Evolutionary conservation across 106 monocot genomes (phyloP).

Genomic region (Acorus calamus): DNA sequence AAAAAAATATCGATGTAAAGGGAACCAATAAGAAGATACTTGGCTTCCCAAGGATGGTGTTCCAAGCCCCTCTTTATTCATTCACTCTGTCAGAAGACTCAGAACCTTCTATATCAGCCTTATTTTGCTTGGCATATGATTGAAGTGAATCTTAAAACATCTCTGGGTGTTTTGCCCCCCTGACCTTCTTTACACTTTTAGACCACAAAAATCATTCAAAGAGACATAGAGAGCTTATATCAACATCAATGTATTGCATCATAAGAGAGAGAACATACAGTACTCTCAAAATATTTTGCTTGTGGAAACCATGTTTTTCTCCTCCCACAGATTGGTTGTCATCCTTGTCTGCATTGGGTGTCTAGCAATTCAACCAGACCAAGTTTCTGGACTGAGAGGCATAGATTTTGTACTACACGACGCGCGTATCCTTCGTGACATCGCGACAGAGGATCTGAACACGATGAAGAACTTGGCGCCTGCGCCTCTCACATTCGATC

Average conservation of each 20-base stretch:
- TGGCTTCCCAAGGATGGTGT: conserved; percentile 58
- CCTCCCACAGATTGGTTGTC: not conserved
- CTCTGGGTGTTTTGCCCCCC: conserved; percentile 27
- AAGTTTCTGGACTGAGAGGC: conserved; percentile 8
- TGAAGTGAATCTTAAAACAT: conserved; percentile 44
- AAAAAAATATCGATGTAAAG: not conserved
- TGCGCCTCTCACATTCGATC: conserved; percentile 1
- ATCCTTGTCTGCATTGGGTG: conserved; percentile 10
- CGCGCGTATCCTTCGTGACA: not conserved
- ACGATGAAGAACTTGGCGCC: not conserved
- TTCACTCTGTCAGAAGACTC: conserved; percentile 26
- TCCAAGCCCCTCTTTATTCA: conserved; percentile 45
- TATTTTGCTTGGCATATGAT: conserved; percentile 44
- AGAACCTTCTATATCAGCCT: conserved; percentile 81
- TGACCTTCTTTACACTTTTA: conserved; percentile 21
- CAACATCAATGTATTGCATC: not conserved
- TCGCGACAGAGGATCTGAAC: not conserved
- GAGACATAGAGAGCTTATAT: conserved; percentile 24
- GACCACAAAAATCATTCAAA: conserved; percentile 10
- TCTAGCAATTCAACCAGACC: not conserved
- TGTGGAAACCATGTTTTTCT: conserved; percentile 6
- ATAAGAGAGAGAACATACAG: too few relatives aligned
- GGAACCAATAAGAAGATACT: conserved; percentile 61
- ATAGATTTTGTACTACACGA: not conserved
- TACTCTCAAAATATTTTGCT: too few relatives aligned